Evolutionary conservation across 2,329 filamentous ascomycete genomes (phyloP), one percentile per base, ranked within the genome.

Genomic region (Ceratocystis harringtonii): DNA sequence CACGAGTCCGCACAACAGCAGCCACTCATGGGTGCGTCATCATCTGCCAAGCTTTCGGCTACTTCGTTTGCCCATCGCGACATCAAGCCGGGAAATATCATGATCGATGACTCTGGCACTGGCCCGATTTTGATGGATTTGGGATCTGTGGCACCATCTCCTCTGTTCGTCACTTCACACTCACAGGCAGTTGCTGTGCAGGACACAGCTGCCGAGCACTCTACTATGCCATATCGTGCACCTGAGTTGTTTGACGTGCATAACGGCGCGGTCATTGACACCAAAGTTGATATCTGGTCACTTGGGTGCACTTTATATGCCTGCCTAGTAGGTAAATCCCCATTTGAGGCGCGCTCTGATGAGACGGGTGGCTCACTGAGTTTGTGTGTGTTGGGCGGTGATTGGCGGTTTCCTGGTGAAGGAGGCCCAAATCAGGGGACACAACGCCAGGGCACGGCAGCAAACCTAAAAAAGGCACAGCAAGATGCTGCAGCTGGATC

Each of bases 181-280:
- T 95, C 90, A 2, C 81, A 95, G 65, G 94, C 94, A 57, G 84
- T 99, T 61, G 90, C 92, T 64, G 89, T 95, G 44, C 94, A 97
- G 77, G 94, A 99, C 75, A 89, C 85, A 50, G 94, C 94, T 25
- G 94, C 92, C 65, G 94, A 99, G 75, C 92, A 97, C 79, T 92
- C 87, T 69, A 99, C 94, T 50, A 97, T 99, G 92, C 92, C 94
- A 0, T 99, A 99, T 77, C 90, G 94, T 67, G 94, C 94, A 1
- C 94, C 94, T 0, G 94, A 99, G 76, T 85, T 99, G 68, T 99
- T 99, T 75, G 94, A 99, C 74, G 94, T 97, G 66, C 95, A 95
- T 77, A 96, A 91, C 2, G 92, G 90, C 68, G 86, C 87, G 61
- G 84, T 90, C 62, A 88, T 99, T 72, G 94, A 97, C 76, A 95